Percentiles rank a stretch among this genome's conserved stretches.
phyloP scores from a whole-genome alignment of 805 yeast species.

The Lachancea waltii region DNA sequence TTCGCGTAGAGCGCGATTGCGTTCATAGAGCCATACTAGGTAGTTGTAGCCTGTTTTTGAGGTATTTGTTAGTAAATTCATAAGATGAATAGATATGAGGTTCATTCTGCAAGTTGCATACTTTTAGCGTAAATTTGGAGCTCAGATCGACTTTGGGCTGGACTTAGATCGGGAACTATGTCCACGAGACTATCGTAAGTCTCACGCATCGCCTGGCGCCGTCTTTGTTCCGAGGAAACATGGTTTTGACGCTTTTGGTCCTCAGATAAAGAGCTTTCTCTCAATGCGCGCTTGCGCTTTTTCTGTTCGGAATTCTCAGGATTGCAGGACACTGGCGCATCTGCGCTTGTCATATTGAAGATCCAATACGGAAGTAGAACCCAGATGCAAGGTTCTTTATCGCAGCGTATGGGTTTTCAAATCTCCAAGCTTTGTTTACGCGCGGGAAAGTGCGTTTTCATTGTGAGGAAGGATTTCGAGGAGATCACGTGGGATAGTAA shows the following conservation, averaged over 20 bases:
- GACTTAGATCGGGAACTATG: constrained; percentile 64
- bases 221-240: constrained; percentile 77
- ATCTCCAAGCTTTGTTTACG: too few species aligned
- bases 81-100: background rate
- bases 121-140: constrained; percentile 63
- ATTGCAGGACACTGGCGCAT: constrained; percentile 3
- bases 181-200: constrained; percentile 73
- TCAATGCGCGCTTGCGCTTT: constrained; percentile 14
- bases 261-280: constrained; percentile 23
- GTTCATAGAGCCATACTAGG: constrained; percentile 43
- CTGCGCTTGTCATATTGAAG: background rate
- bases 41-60: constrained; percentile 33
- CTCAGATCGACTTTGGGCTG: constrained; percentile 76
- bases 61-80: constrained; percentile 2
- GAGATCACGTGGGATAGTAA: too few species aligned
- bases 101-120: constrained; percentile 19
- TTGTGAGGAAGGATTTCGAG: too few species aligned
- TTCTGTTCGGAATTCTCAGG: constrained; percentile 3
- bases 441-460: too few species aligned
- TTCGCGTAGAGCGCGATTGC: constrained; percentile 41
- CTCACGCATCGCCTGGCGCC: constrained; percentile 77
- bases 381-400: too few species aligned
- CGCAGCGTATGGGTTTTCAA: too few species aligned
- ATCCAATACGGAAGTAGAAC: too few species aligned
- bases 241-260: constrained; percentile 48